phyloP scores from a whole-genome alignment of 108 stramenopile genomes.

The Epithemia pelagica region DNA sequence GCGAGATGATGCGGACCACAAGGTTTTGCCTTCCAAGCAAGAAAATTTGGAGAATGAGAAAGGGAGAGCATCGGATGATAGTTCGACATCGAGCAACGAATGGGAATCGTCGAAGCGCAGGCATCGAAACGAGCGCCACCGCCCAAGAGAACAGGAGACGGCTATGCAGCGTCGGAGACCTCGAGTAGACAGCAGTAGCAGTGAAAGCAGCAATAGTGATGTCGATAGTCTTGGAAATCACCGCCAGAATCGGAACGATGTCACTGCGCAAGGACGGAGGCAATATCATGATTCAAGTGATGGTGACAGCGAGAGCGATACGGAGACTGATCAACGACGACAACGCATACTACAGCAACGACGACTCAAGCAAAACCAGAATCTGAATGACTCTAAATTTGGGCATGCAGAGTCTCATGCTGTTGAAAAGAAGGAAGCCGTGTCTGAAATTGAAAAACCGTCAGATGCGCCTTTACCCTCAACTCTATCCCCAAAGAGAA shows the following conservation, averaged over 20 bases:
- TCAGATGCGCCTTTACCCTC: background rate
- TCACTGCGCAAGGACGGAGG: background rate
- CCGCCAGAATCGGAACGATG: background rate
- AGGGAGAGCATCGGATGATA: background rate
- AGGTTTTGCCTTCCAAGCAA: background rate
- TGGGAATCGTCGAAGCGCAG: background rate
- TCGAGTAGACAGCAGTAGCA: background rate
- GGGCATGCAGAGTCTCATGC: background rate
- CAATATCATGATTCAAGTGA: background rate
- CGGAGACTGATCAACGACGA: conserved; percentile 7
- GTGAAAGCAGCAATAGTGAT: conserved; percentile 6
- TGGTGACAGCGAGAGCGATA: background rate
- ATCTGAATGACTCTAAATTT: background rate
- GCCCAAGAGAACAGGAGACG: background rate
- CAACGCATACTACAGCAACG: conserved; percentile 7
- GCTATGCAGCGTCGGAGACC: background rate
- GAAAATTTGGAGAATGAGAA: background rate
- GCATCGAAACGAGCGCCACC: background rate
- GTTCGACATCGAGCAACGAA: background rate
- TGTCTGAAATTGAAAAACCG: background rate
- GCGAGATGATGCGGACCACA: background rate
- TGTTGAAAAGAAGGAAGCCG: background rate
- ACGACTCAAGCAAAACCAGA: background rate
- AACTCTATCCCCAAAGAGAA: background rate
- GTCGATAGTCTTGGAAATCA: background rate